Evolutionary conservation across 306 rosid genomes (phyloP).

Genomic region (Albizia julibrissin): DNA sequence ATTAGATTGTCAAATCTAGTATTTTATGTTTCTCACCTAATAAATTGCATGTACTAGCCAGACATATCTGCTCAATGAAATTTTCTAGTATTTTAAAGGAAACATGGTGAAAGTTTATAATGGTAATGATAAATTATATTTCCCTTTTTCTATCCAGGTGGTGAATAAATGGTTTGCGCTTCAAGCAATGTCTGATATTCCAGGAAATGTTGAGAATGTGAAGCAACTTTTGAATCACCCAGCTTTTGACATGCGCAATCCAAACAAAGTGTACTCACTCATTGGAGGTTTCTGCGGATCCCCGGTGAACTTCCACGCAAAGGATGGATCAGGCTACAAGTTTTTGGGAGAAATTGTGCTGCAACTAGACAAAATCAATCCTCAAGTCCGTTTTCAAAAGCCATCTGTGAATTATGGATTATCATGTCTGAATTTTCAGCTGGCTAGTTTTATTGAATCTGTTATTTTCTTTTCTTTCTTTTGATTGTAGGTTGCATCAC

Average conservation of each 20-base stretch:
- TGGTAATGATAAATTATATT: slow-evolving; percentile 8
- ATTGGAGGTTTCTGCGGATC: slow-evolving; percentile 95
- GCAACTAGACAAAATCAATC: slow-evolving; percentile 84
- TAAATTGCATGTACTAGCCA: not conserved
- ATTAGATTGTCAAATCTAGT: slow-evolving; percentile 13
- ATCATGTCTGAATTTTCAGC: slow-evolving; percentile 5
- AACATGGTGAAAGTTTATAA: not conserved
- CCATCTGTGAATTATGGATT: slow-evolving; percentile 15
- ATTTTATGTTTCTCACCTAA: not conserved
- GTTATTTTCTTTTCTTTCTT: not conserved
- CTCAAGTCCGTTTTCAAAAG: slow-evolving; percentile 65
- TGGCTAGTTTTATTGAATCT: not conserved
- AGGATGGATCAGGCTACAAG: slow-evolving; percentile 91
- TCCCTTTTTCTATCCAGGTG: slow-evolving; percentile 53
- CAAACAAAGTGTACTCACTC: slow-evolving; percentile 96
- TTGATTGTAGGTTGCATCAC: slow-evolving; percentile 76
- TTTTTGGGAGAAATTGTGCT: slow-evolving; percentile 86
- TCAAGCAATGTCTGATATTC: slow-evolving; percentile 86
- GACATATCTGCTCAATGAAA: not conserved
- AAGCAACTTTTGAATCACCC: slow-evolving; percentile 75
- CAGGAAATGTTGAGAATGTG: slow-evolving; percentile 87
- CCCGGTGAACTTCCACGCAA: slow-evolving; percentile 86
- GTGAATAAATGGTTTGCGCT: slow-evolving; percentile 97
- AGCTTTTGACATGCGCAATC: slow-evolving; percentile 88
- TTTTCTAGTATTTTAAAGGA: slow-evolving; percentile 3